These are phyloP conservation scores for Arthrocladium fulminans DNA, from an alignment of 2,329 filamentous ascomycete species.

Conservation along the genomic window DNA sequence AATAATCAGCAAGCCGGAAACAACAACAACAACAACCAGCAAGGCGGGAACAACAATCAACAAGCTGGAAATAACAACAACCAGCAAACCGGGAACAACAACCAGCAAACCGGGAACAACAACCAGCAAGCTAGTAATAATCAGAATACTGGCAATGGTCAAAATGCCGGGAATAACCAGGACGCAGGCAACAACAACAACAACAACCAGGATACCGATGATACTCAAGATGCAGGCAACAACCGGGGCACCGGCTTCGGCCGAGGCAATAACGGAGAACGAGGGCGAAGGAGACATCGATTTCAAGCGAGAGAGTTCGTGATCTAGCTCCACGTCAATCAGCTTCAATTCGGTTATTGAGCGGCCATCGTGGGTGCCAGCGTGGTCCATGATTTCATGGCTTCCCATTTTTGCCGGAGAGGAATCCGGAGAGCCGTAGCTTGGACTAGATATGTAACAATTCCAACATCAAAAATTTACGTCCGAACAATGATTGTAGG, in stretches of 20 bases:
- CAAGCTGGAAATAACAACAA: constrained; percentile 38
- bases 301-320: background rate
- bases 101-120: constrained; percentile 1
- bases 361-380: no score
- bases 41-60: constrained; percentile 40
- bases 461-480: background rate
- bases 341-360: no score
- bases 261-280: constrained; percentile 1
- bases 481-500: background rate
- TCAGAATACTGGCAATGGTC: background rate
- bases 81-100: constrained; percentile 37
- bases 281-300: background rate
- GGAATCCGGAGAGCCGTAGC: no score
- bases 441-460: no score
- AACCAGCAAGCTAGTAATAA: constrained; percentile 3
- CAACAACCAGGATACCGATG: background rate
- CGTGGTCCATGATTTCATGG: no score
- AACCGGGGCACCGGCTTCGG: background rate
- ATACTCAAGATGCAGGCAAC: background rate
- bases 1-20: constrained; percentile 36
- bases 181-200: no score
- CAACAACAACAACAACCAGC: constrained; percentile 36
- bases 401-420: no score
- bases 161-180: background rate
- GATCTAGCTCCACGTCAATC: no score